phyloP scores from a whole-genome alignment of 202 grass and related monocot genomes.

The Panicum virgatum region DNA sequence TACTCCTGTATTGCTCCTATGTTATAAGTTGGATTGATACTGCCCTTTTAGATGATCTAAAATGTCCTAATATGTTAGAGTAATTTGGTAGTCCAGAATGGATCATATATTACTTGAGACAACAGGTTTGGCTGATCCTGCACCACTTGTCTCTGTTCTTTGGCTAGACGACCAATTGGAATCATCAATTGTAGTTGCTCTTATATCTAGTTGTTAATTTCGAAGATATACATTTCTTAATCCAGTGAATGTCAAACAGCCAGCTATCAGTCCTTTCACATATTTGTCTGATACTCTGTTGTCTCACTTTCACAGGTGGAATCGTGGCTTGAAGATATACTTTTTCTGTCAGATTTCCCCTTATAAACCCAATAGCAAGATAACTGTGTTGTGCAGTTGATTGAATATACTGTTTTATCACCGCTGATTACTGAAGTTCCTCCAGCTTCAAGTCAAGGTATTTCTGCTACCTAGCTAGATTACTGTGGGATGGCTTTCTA shows the following conservation, averaged over 20 bases:
- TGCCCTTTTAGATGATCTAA: constrained; percentile 1
- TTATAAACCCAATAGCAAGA: neutral
- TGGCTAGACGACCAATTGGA: constrained; percentile 98
- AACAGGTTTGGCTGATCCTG: constrained; percentile 86
- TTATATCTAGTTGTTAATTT: neutral
- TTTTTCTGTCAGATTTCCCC: constrained; percentile 34
- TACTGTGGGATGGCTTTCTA: constrained; percentile 4
- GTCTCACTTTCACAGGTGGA: constrained; percentile 58
- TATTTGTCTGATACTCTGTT: constrained; percentile 4
- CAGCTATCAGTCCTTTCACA: neutral
- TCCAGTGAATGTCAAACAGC: neutral
- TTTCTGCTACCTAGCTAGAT: constrained; percentile 14
- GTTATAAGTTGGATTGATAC: constrained; percentile 13
- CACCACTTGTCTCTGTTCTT: constrained; percentile 85
- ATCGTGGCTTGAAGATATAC: constrained; percentile 91
- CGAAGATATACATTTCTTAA: neutral
- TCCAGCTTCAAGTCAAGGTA: constrained; percentile 99
- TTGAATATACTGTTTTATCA: neutral
- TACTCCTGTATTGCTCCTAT: constrained; percentile 19
- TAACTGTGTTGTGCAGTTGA: neutral
- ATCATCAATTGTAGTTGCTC: constrained; percentile 49
- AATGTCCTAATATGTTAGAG: constrained; percentile 31
- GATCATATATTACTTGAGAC: constrained; percentile 99
- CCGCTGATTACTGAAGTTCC: constrained; percentile 38
- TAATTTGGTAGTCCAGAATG: constrained; percentile 57